Evolutionary conservation across 768 basidiomycete genomes (phyloP).

Genomic region (Gloeopeniophorella convolvens): DNA sequence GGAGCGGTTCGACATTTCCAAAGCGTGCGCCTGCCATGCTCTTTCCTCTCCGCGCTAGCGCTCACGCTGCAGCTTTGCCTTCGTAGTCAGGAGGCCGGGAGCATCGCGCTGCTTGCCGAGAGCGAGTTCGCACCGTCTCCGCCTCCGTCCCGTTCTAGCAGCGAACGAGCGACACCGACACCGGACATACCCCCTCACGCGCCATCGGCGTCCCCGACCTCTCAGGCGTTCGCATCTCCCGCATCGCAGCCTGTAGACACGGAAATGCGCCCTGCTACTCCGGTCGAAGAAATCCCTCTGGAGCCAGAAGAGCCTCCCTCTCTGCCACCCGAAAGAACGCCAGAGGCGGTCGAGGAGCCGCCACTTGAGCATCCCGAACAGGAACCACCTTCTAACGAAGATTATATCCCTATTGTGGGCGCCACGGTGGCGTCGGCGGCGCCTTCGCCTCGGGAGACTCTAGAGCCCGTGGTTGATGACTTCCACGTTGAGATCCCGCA

Average conservation of each 20-base stretch:
- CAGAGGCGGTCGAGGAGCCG: constrained; percentile 6
- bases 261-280: background rate
- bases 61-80: constrained; percentile 9
- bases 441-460: too few species aligned
- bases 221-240: constrained; percentile 22
- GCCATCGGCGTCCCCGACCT: constrained; percentile 15
- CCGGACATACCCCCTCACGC: constrained; percentile 1
- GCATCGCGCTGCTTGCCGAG: constrained; percentile 24
- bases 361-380: constrained; percentile 3
- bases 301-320: background rate
- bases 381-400: background rate
- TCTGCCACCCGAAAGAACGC: constrained; percentile 6
- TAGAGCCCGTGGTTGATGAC: too few species aligned
- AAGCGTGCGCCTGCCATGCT: constrained; percentile 36
- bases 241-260: background rate
- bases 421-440: background rate
- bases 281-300: constrained; percentile 3
- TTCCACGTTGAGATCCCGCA: too few species aligned
- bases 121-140: constrained; percentile 22
- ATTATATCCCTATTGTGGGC: background rate
- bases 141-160: constrained; percentile 13
- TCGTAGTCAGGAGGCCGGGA: constrained; percentile 31
- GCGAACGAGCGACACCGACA: constrained; percentile 2
- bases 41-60: background rate
- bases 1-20: constrained; percentile 47